phyloP scores from a whole-genome alignment of 177 flowering plant genomes.

The Vitis hybrid region DNA sequence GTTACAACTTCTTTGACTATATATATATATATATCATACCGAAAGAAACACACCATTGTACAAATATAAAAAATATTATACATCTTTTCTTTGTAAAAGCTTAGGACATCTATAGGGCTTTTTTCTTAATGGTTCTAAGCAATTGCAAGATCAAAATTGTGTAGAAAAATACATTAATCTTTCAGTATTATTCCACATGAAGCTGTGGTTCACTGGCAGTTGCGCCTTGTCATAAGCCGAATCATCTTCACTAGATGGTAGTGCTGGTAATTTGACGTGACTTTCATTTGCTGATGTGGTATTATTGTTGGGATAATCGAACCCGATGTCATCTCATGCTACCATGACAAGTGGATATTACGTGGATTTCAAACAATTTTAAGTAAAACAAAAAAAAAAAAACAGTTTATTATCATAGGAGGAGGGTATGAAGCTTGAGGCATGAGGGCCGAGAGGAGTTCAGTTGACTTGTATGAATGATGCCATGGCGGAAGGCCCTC shows the following conservation, averaged over 20 bases:
- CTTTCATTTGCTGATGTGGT: slow-evolving; percentile 29
- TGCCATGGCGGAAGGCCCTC: slow-evolving; percentile 45
- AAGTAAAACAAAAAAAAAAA: no score
- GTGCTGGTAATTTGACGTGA: slow-evolving; percentile 27
- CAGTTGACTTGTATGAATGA: slow-evolving; percentile 19
- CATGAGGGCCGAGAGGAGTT: no score
- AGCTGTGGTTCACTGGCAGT: slow-evolving; percentile 6
- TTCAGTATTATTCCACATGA: slow-evolving; percentile 12
- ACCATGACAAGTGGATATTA: slow-evolving; percentile 1
- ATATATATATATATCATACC: no score
- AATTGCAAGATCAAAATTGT: no score
- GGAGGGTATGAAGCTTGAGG: slow-evolving; percentile 31
- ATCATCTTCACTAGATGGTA: slow-evolving; percentile 17
- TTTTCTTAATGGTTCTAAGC: no score
- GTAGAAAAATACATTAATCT: no score
- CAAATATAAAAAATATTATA: no score
- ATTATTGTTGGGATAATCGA: slow-evolving; percentile 24
- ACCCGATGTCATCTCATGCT: slow-evolving; percentile 27
- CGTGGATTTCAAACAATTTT: no score
- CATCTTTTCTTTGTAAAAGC: no score
- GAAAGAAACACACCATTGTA: no score
- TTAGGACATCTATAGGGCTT: no score
- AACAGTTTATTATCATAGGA: slow-evolving; percentile 16
- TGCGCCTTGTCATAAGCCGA: slow-evolving; percentile 21
- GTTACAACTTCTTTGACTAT: no score